Percentiles rank a stretch among this genome's conserved stretches.
phyloP scores from a whole-genome alignment of 1,284 basidiomycete species.

The Fistulinella cinereoalba region DNA sequence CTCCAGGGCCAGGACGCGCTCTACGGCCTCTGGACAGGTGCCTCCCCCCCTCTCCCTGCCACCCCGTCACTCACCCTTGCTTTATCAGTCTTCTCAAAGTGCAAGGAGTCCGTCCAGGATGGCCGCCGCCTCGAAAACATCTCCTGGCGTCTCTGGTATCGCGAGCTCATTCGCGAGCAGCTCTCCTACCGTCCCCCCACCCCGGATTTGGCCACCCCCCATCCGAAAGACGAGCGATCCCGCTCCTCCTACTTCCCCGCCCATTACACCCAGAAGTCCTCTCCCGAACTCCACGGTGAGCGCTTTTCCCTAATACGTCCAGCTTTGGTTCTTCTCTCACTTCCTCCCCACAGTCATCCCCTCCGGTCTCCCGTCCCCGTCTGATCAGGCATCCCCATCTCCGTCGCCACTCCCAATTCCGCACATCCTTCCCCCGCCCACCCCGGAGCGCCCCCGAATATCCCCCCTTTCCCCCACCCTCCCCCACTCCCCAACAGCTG shows the following conservation, averaged over 20 bases:
- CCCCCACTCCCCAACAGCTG: conserved; percentile 23
- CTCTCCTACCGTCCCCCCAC: conserved; percentile 29
- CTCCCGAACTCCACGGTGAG: conserved; percentile 20
- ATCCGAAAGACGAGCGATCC: conserved; percentile 20
- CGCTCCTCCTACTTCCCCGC: conserved; percentile 24
- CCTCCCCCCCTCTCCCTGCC: background rate
- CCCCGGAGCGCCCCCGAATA: conserved; percentile 31
- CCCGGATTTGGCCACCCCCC: conserved; percentile 32
- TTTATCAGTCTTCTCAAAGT: conserved; percentile 75
- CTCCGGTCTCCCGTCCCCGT: conserved; percentile 27
- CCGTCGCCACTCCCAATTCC: conserved; percentile 25
- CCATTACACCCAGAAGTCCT: conserved; percentile 10
- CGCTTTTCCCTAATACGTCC: conserved; percentile 10
- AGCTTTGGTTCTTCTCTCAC: conserved; percentile 17
- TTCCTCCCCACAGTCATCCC: conserved; percentile 22
- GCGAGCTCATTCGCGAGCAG: conserved; percentile 48
- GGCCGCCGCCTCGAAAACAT: conserved; percentile 81
- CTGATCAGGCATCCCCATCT: conserved; percentile 30
- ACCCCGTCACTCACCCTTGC: conserved; percentile 8
- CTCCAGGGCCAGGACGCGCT: conserved; percentile 65
- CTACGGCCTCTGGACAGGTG: conserved; percentile 61
- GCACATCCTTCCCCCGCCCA: conserved; percentile 21
- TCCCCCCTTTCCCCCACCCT: conserved; percentile 13
- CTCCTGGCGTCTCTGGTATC: conserved; percentile 82
- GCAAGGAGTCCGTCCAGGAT: conserved; percentile 73